Conservation (phyloP, 495 filamentous ascomycete species). For the Talaromyces stipitatus region DNA sequence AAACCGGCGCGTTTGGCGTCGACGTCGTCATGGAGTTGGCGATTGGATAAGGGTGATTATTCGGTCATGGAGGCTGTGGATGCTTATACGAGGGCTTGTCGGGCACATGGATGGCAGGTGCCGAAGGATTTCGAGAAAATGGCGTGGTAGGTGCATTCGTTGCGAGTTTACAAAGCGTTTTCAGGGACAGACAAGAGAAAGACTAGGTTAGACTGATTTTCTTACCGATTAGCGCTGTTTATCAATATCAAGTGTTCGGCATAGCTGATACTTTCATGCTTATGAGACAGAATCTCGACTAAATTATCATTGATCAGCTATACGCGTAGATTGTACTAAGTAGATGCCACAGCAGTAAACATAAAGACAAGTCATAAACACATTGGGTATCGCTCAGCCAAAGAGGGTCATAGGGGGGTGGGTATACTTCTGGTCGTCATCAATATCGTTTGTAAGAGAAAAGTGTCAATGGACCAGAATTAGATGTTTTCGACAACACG, state of each 20-base stretch:
- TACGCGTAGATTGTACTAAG: background rate
- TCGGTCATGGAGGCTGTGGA: conserved; percentile 60
- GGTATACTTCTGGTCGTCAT: background rate
- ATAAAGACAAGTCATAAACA: background rate
- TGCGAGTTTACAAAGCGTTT: background rate
- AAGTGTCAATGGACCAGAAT: background rate
- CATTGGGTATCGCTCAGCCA: conserved; percentile 3
- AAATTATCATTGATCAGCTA: background rate
- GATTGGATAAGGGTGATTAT: conserved; percentile 43
- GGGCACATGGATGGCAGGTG: conserved; percentile 50
- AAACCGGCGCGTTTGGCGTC: conserved; percentile 60
- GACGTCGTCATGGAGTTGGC: background rate
- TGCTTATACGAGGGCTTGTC: conserved; percentile 63
- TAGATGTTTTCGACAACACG: conserved; percentile 83
- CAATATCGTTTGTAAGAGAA: background rate
- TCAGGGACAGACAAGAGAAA: background rate
- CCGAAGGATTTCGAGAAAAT: conserved; percentile 21
- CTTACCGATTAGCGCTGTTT: no score
- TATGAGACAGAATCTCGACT: background rate
- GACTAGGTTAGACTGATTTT: no score
- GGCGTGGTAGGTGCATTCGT: conserved; percentile 16
- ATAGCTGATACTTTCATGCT: background rate
- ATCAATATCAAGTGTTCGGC: no score
- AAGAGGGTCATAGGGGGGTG: background rate
- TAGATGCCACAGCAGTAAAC: background rate